Evolutionary conservation across 2,329 filamentous ascomycete species (phyloP), one percentile per base, ranked within the genome.

Genomic region (Bretziella fagacearum): DNA sequence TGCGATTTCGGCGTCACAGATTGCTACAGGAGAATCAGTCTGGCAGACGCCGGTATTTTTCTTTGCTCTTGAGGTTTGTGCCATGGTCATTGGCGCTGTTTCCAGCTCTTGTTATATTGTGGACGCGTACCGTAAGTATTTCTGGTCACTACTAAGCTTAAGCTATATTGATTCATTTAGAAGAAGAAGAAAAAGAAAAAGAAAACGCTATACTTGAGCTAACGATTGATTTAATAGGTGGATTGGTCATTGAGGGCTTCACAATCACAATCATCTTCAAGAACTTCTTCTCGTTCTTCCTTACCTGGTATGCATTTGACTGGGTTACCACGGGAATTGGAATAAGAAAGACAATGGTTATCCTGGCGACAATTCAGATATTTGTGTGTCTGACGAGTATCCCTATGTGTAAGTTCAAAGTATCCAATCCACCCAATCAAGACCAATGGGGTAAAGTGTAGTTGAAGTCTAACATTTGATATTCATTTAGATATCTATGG

Each of bases 251-350:
- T 41, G 87, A 95, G 62, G 83, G 79, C 5, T 93, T 94, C 60
- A 94, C 86, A 0, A 84, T 84, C 62, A 74, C 91, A 59, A 73
- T 94, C 53, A 79, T 94, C 46, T 94, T 95, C 69, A 95, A 95
- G 64, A 94, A 95, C 62, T 73, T 95, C 52, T 93, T 95, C 65
- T 83, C 79, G 52, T 95, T 93, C 56, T 75, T 77, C 5, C 66
- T 95, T 48, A 93, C 87, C 0, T 93, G 79, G 59, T 81, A 75
- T 54, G 85, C 84, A 1, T 93, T 84, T 56, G 69, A 86, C 49
- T 95, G 89, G 87, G 69, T 94, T 22, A 69, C 81, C 7, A 54
- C 64, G 1, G 75, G 75, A 1, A 49, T 52, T 4, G 74, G 79
- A n/a, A 73, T 76, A 51, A 68, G 71, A 40, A 60, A 61, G 4